Conservation (phyloP, 495 filamentous ascomycete genomes). For the Neurospora africana region DNA sequence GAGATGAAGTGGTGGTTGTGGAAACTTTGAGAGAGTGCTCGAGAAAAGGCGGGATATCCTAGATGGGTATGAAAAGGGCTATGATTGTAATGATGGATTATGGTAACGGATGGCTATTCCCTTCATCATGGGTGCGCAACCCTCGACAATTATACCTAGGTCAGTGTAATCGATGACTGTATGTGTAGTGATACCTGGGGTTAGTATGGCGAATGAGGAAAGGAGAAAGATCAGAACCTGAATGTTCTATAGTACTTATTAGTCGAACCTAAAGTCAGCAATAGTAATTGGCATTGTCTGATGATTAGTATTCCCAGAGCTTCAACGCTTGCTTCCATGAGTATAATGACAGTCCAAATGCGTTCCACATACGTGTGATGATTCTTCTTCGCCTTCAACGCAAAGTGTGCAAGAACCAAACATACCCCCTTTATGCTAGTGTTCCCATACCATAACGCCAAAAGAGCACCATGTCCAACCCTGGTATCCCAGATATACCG, state of each 20-base stretch:
- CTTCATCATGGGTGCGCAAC: neutral
- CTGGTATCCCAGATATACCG: neutral
- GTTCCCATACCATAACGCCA: neutral
- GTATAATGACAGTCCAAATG: neutral
- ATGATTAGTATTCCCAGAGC: neutral
- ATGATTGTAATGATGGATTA: neutral
- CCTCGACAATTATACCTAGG: neutral
- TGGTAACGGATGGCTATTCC: neutral
- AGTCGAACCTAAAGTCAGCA: neutral
- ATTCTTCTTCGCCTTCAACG: neutral
- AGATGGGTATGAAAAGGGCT: neutral
- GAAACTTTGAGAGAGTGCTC: neutral
- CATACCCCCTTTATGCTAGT: neutral
- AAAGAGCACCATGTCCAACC: neutral
- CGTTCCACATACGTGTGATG: neutral
- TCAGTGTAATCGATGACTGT: neutral
- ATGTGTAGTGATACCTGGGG: neutral
- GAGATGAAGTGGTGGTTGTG: neutral
- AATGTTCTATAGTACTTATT: neutral
- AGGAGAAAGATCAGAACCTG: neutral
- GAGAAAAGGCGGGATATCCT: neutral
- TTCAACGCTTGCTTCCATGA: neutral
- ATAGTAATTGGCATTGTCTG: neutral
- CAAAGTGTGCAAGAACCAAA: neutral
- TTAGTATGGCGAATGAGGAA: neutral